Conservation (phyloP, 768 basidiomycete genomes). For the Rhodotorula paludigena region DNA sequence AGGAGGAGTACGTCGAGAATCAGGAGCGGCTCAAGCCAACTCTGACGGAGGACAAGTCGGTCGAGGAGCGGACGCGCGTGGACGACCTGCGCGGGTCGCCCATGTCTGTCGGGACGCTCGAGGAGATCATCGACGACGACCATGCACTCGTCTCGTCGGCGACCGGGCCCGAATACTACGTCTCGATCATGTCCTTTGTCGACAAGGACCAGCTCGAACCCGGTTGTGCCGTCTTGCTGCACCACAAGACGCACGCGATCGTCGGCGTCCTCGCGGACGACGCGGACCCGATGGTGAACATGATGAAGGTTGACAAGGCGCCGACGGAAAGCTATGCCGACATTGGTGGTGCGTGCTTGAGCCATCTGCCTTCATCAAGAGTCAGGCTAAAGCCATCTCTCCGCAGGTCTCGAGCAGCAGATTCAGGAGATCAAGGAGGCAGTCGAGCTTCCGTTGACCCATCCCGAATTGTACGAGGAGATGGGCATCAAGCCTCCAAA, state of each 20-base stretch:
- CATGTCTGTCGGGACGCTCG: constrained; percentile 96
- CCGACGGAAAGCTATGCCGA: constrained; percentile 98
- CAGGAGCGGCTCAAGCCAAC: constrained; percentile 87
- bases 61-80: constrained; percentile 89
- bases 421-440: constrained; percentile 99
- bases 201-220: constrained; percentile 98
- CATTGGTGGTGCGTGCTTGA: constrained; percentile 63
- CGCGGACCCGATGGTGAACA: constrained; percentile 87
- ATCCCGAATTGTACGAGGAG: constrained; percentile 97
- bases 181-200: constrained; percentile 94
- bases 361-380: not conserved
- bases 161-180: constrained; percentile 92
- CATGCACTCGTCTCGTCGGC: constrained; percentile 97
- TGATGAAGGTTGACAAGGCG: constrained; percentile 87
- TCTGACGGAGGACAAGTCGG: constrained; percentile 83
- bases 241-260: constrained; percentile 91
- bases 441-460: constrained; percentile 92
- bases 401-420: constrained; percentile 70
- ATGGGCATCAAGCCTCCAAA: constrained; percentile 99
- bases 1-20: constrained; percentile 89
- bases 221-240: constrained; percentile 85
- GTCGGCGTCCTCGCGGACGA: constrained; percentile 96
- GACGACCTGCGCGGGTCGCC: constrained; percentile 92
- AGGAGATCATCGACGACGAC: constrained; percentile 94
- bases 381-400: no score